Percentiles rank a stretch among this genome's conserved stretches.
Evolutionary conservation across 176 grass and related monocot genomes (phyloP).

Genomic region (Puya raimondii): DNA sequence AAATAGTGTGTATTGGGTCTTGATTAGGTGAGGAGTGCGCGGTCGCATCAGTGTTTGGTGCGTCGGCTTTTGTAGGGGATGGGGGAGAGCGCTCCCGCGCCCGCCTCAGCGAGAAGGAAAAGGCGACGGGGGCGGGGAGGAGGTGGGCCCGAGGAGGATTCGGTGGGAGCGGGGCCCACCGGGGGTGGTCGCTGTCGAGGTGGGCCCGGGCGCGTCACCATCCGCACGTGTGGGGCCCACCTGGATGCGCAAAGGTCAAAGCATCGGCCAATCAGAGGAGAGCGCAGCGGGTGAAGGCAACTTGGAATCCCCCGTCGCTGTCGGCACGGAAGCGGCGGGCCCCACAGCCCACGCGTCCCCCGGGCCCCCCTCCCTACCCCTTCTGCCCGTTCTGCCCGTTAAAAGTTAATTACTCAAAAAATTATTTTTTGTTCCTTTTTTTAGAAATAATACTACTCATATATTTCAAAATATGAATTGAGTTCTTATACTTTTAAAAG

Average conservation of each 20-base stretch:
- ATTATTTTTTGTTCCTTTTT: background rate
- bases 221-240: conserved; percentile 8
- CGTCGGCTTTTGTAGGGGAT: background rate
- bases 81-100: background rate
- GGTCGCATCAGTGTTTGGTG: background rate
- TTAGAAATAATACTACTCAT: background rate
- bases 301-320: background rate
- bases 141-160: conserved; percentile 11
- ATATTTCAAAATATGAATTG: too few relatives aligned
- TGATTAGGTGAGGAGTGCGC: too few relatives aligned
- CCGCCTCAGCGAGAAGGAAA: background rate
- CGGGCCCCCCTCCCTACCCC: background rate
- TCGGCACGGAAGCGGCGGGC: background rate
- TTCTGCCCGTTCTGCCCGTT: background rate
- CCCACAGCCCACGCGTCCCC: conserved; percentile 3
- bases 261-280: conserved; percentile 8
- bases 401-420: background rate
- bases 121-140: background rate
- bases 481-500: too few relatives aligned
- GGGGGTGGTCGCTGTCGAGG: conserved; percentile 10
- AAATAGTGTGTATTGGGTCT: too few relatives aligned
- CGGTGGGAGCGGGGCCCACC: conserved; percentile 12
- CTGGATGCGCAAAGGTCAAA: conserved; percentile 12
- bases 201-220: background rate
- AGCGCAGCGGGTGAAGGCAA: background rate